Evolutionary conservation across 1,284 basidiomycete species (phyloP).

Genomic region (Heterobasidion annosum): DNA sequence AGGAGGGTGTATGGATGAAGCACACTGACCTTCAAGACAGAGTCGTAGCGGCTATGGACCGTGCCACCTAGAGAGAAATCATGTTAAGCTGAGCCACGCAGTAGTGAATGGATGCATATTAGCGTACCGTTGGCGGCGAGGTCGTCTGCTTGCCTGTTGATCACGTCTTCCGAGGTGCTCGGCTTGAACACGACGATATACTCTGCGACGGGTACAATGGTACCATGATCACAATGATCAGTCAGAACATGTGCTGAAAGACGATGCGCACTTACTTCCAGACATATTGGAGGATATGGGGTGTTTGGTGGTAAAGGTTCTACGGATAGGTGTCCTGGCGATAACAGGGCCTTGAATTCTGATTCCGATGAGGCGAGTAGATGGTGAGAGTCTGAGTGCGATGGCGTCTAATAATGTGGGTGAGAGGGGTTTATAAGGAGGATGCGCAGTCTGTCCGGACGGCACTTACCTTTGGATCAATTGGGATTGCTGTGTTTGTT

Average conservation of each 20-base stretch:
- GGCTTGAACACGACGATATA: conserved; percentile 58
- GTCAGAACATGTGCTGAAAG: not conserved
- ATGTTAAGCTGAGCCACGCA: not conserved
- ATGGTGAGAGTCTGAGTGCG: not conserved
- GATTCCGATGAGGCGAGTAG: not conserved
- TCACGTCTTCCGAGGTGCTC: conserved; percentile 27
- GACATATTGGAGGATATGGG: not conserved
- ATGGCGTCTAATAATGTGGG: not conserved
- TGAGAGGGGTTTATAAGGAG: no score
- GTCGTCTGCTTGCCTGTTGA: conserved; percentile 32
- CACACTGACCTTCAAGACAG: conserved; percentile 4
- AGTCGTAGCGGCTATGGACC: not conserved
- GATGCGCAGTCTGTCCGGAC: no score
- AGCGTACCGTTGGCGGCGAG: conserved; percentile 29
- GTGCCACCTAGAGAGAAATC: conserved; percentile 2
- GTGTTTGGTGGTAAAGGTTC: no score
- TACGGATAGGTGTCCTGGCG: no score
- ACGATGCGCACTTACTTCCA: not conserved
- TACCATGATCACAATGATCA: not conserved
- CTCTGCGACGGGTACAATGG: conserved; percentile 17
- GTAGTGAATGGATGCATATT: not conserved
- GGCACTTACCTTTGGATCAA: no score
- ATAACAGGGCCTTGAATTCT: not conserved
- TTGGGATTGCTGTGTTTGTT: no score
- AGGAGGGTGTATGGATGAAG: not conserved